These are phyloP conservation scores for Fusarium liriodendri DNA, from an alignment of 2,329 filamentous ascomycete species.

Conservation along the genomic window DNA sequence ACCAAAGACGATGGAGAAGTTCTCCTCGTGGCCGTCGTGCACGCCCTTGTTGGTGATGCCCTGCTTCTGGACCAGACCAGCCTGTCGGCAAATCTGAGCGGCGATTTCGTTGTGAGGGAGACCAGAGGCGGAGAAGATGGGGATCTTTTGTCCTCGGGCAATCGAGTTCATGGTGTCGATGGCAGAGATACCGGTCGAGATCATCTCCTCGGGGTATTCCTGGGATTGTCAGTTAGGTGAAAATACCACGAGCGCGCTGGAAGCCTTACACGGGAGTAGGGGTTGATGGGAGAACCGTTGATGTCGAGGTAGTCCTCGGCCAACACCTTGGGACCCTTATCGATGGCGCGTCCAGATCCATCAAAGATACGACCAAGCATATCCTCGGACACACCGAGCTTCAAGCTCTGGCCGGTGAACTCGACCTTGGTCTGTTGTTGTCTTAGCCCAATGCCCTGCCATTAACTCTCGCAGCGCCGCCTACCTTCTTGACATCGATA, in stretches of 20 bases:
- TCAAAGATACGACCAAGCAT: slow-evolving; percentile 99
- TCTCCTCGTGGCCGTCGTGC: slow-evolving; percentile 97
- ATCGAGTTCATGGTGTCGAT: slow-evolving; percentile 99
- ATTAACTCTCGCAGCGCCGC: slow-evolving; percentile 28
- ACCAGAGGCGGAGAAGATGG: slow-evolving; percentile 98
- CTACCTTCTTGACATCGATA: slow-evolving; percentile 98
- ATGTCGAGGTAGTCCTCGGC: slow-evolving; percentile 99
- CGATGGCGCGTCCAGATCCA: slow-evolving; percentile 96
- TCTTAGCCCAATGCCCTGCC: slow-evolving; percentile 40
- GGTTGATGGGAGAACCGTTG: slow-evolving; percentile 98
- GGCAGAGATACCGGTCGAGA: slow-evolving; percentile 98
- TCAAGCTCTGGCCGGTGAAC: slow-evolving; percentile 96
- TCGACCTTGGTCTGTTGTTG: slow-evolving; percentile 86
- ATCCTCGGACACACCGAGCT: slow-evolving; percentile 98
- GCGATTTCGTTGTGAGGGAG: slow-evolving; percentile 99
- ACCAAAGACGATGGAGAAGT: slow-evolving; percentile 99
- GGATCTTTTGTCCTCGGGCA: slow-evolving; percentile 98
- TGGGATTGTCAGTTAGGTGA: slow-evolving; percentile 50
- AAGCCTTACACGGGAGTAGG: slow-evolving; percentile 85
- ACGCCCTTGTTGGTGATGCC: slow-evolving; percentile 89
- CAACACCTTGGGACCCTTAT: slow-evolving; percentile 98
- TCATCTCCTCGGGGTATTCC: slow-evolving; percentile 99
- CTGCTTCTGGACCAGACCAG: slow-evolving; percentile 85
- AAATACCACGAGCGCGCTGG: neutral
- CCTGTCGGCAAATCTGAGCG: slow-evolving; percentile 97